Base-by-base conservation (phyloP, 2,329 filamentous ascomycete species). In the Stagonosporopsis tanaceti region DNA sequence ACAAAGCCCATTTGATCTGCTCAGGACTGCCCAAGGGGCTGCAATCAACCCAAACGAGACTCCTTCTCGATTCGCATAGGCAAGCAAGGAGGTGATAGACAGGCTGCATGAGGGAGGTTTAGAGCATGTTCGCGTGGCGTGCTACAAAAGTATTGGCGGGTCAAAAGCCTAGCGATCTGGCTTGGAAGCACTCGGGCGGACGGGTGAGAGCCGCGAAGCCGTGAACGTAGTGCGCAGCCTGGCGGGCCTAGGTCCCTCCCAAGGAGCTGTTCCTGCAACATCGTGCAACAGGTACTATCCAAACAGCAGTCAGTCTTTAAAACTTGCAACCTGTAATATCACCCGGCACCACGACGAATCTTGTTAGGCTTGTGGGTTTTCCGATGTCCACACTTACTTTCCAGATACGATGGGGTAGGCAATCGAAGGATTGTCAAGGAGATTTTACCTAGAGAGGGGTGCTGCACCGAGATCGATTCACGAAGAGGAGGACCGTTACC, bases 171-270 rank as follows among this genome's bases (percentile, higher is more conserved):
- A 35, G 22, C 48, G 32, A 45, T 28, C 25, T 41, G 37, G 53
- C 22, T n/a, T 51, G 34, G 35, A 28, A 40, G 40, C 47, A n/a
- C 35, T 52, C 48, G 54, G 48, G 38, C 48, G 51, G 47, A 38
- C 48, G 38, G 53, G 38, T 22, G 22, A 44, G 30, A 8, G 11
- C 44, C 24, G 47, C 37, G 44, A 32, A 44, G 39, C 25, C 20
- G 32, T 48, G 38, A 34, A 47, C 14, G 28, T 45, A 17, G 38
- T 45, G 38, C 47, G 17, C 27, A 41, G 48, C 25, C 48, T 50
- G 34, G 45, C 20, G 20, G 20, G 20, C 20, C 20, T 20, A 3
- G 24, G 12, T n/a, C 37, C 6, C 12, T 35, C 14, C 20, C 8
- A 37, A 37, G 38, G 37, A 27, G 28, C 30, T 44, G 7, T 12